Base-by-base conservation (phyloP, 345 rosid genomes). In the Murraya paniculata region DNA sequence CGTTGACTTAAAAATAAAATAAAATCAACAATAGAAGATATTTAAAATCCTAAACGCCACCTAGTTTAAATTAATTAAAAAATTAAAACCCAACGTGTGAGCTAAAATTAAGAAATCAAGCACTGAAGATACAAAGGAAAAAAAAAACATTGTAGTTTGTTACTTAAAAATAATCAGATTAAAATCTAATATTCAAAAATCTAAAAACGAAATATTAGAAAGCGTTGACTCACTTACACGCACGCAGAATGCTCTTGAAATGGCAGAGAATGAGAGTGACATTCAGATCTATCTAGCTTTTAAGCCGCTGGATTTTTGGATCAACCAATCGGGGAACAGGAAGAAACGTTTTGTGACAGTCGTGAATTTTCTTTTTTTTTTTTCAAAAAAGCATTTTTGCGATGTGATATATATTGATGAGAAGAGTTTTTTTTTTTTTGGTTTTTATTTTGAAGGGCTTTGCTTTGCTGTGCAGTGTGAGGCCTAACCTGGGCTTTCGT, bases 221-320 rank as follows among this genome's bases (percentile, higher is more conserved):
- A n/a, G 30, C 75, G 61, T n/a, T 72, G 68, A 19, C 11, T 65
- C 30, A 35, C 76, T 73, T 58, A 73, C 76, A 38, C 25, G 36
- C 30, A 58, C 38, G 21, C 66, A 38, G 19, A 58, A 35, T 73
- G 66, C 10, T 1, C n/a, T 27, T 58, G 64, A 4, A 59, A 58
- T 64, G 5, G 65, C 33, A 11, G 30, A 7, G 31, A 60, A 72
- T 25, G 35, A 9, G 13, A 13, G 66, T 58, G 65, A n/a, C 33
- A 58, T n/a, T 73, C 76, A 73, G 76, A 73, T 73, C 75, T 57
- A 24, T 39, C 9, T 2, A 22, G 60, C 60, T 57, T n/a, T 71
- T 35, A 22, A 24, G 53, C 30, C 25, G 31, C 55, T 38, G 11
- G 31, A 1, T 16, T 39, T 39, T 39, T 48, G 74, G 21, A 71